Evolutionary conservation across 148 eudicot species (phyloP), one percentile per base, ranked within the genome.

Genomic region (Bassia scoparia): DNA sequence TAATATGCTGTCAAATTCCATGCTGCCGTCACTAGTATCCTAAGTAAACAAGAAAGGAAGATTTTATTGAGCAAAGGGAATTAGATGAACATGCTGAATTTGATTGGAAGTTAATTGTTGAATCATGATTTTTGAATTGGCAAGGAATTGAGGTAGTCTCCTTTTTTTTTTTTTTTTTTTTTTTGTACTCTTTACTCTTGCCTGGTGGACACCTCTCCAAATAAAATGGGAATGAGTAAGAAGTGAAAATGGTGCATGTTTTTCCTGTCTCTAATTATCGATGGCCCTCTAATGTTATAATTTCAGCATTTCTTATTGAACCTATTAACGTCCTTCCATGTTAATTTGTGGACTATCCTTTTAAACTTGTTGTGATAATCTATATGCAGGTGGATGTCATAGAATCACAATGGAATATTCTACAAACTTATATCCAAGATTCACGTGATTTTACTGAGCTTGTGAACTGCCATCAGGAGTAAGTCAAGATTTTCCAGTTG

Each of bases 351-450:
- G 26, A 44, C 17, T 70, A 31, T 69, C 61, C 43, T 38, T 69
- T 43, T 70, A 65, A 70, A 61, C 33, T 73, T 44, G 18, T 67
- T n/a, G 15, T 29, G 18, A 53, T 72, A 26, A 27, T 68, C 34
- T 77, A 44, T 78, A 65, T 81, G 38, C 78, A 93, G 97, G 96
- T 95, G 81, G 98, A 95, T 73, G 98, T 95, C 73, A 95, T 95
- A 80, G 98, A 95, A 85, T 95, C 98, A 50, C 98, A 95, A 72
- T 95, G 98, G 98, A 95, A 91, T 66, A 79, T 95, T 64, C 81
- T 95, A 85, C 96, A 91, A 83, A 76, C 87, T 60, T 97, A 82
- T 83, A 88, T 95, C 69, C 93, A 89, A 76, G 89, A 90, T 76
- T 91, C 98, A 50, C 91, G 71, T 77, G 98, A 95, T 87, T 95